Conservation (phyloP, 352 stramenopile species). For the Thraustochytrium sp. region DNA sequence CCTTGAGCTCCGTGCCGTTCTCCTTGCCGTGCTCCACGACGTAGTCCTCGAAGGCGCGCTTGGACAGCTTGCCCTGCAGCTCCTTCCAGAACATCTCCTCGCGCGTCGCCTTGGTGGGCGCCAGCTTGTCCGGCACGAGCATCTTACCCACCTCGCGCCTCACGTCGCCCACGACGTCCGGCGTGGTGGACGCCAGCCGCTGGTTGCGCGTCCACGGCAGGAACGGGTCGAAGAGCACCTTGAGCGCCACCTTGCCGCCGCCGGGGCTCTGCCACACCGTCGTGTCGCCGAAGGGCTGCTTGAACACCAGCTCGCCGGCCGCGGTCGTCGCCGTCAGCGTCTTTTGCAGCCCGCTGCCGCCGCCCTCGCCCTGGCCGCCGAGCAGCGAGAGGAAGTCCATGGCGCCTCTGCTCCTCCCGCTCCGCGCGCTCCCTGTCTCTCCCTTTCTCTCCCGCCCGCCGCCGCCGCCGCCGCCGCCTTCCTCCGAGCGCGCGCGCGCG, state of each 20-base stretch:
- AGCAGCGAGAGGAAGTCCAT: constrained; percentile 2
- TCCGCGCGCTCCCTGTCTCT: too few species aligned
- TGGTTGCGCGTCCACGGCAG: constrained; percentile 10
- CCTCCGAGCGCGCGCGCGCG: too few species aligned
- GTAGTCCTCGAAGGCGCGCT: constrained; percentile 3
- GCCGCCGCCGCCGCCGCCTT: too few species aligned
- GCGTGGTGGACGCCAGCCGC: not conserved
- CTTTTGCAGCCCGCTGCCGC: not conserved
- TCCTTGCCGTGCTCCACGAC: not conserved
- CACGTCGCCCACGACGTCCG: not conserved
- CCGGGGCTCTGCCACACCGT: not conserved
- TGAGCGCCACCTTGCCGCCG: not conserved
- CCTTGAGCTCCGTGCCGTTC: not conserved
- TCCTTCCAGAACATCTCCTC: constrained; percentile 6
- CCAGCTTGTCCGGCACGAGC: not conserved
- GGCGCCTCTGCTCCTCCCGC: too few species aligned
- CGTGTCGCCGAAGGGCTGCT: not conserved
- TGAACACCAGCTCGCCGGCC: not conserved
- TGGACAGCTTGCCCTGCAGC: not conserved
- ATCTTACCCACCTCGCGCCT: not conserved
- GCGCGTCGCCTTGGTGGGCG: not conserved
- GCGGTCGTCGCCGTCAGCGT: not conserved
- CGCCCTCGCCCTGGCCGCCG: not conserved
- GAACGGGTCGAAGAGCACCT: constrained; percentile 22
- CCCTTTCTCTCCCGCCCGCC: too few species aligned